A percentile compares a stretch with the other conserved stretches of the same genome.
Evolutionary conservation across 441 rosid species (phyloP).

Genomic region (Erodium chrysanthum): DNA sequence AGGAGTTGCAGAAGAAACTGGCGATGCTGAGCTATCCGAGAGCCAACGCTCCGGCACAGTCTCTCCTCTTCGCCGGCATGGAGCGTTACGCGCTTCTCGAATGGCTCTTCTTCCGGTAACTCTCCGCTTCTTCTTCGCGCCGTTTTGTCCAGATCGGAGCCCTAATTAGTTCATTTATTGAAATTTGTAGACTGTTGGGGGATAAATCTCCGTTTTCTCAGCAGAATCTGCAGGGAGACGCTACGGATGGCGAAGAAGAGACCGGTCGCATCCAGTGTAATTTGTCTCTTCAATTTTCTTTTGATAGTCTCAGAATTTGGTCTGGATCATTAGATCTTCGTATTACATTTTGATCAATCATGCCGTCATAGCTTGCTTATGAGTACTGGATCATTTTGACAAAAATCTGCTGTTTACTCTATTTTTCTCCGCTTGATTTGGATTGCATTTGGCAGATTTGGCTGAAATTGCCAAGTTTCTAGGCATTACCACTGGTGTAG

Average conservation of each 20-base stretch:
- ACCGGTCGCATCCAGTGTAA: conserved; percentile 76
- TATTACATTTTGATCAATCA: background rate
- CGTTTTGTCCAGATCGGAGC: background rate
- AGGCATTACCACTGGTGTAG: conserved; percentile 65
- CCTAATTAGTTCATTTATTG: background rate
- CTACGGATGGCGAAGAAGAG: conserved; percentile 85
- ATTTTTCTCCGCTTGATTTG: background rate
- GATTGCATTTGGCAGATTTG: conserved; percentile 44
- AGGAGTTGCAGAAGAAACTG: conserved; percentile 73
- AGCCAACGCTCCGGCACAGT: conserved; percentile 89
- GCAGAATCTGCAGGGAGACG: conserved; percentile 77
- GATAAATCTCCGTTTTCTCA: conserved; percentile 94
- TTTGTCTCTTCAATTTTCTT: background rate
- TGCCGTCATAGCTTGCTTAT: background rate
- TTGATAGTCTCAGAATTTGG: background rate
- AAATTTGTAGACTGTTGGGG: conserved; percentile 58
- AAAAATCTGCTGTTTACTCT: background rate
- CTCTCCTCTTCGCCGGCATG: conserved; percentile 96
- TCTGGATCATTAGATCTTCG: background rate
- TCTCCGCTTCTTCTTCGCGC: background rate
- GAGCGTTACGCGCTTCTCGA: conserved; percentile 95
- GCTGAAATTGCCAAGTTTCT: conserved; percentile 93
- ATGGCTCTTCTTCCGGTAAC: conserved; percentile 91
- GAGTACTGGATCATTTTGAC: background rate
- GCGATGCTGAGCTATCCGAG: conserved; percentile 51